phyloP scores from a whole-genome alignment of 2,329 filamentous ascomycete genomes.

The Fusarium abutilonis region DNA sequence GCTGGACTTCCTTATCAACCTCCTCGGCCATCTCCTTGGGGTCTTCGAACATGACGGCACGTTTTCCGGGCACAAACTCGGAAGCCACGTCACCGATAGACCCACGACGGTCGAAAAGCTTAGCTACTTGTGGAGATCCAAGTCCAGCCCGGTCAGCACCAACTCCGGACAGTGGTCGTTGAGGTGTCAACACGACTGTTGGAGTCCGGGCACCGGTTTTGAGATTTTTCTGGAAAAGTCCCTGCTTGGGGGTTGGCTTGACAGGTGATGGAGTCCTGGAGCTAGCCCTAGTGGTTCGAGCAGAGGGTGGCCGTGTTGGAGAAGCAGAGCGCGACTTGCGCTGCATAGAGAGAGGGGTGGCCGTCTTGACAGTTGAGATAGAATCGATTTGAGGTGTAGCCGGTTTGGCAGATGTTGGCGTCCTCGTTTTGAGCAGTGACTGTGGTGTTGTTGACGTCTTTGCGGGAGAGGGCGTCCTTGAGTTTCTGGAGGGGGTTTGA shows the following conservation, averaged over 20 bases:
- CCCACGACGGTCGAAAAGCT: slow-evolving; percentile 73
- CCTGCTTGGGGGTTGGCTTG: slow-evolving; percentile 43
- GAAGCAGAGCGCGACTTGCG: slow-evolving; percentile 35
- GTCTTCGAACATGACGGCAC: slow-evolving; percentile 70
- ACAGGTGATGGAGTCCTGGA: slow-evolving; percentile 41
- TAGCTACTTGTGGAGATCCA: slow-evolving; percentile 78
- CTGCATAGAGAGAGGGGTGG: slow-evolving; percentile 19
- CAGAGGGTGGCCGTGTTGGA: slow-evolving; percentile 28
- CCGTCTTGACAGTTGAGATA: slow-evolving; percentile 17
- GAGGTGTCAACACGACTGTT: slow-evolving; percentile 66
- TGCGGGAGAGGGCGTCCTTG: slow-evolving; percentile 43
- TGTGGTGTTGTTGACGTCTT: slow-evolving; percentile 39
- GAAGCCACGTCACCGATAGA: slow-evolving; percentile 75
- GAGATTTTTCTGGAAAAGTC: slow-evolving; percentile 64
- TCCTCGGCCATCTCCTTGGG: slow-evolving; percentile 70
- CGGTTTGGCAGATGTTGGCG: slow-evolving; percentile 43
- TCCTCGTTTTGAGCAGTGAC: slow-evolving; percentile 33
- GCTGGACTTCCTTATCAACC: slow-evolving; percentile 66
- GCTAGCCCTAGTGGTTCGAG: slow-evolving; percentile 20
- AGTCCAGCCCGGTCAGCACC: slow-evolving; percentile 76
- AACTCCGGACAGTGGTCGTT: slow-evolving; percentile 70
- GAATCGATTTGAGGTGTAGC: slow-evolving; percentile 37
- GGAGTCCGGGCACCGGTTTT: slow-evolving; percentile 68
- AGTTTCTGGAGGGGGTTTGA: slow-evolving; percentile 33
- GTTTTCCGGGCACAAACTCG: slow-evolving; percentile 67